These are phyloP conservation scores for Leccinum subgranulosum DNA, from an alignment of 768 basidiomycete genomes.

Conservation along the genomic window DNA sequence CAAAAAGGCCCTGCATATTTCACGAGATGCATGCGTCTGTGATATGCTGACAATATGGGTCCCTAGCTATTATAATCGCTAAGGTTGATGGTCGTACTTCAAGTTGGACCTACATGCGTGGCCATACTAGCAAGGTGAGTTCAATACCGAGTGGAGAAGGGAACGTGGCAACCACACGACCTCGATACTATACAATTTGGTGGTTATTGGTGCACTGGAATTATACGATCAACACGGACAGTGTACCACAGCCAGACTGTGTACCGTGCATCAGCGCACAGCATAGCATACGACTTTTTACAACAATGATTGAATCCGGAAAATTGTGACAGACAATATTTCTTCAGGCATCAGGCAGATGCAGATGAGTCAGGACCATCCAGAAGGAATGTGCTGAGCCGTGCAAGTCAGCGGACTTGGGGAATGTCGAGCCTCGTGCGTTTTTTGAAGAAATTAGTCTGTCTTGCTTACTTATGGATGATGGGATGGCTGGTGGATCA, in stretches of 20 bases:
- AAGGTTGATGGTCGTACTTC: slow-evolving; percentile 1
- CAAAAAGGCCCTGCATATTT: background rate
- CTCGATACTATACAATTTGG: slow-evolving; percentile 5
- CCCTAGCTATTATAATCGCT: slow-evolving; percentile 22
- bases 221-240: slow-evolving; percentile 10
- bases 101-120: background rate
- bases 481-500: background rate
- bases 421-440: background rate
- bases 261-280: background rate
- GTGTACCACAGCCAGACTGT: background rate
- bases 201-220: slow-evolving; percentile 1
- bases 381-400: background rate
- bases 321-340: background rate
- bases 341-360: background rate
- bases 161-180: background rate
- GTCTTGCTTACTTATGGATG: background rate
- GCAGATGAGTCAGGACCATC: background rate
- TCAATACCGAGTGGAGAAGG: background rate
- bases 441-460: background rate
- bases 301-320: background rate
- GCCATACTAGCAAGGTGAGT: slow-evolving; percentile 10
- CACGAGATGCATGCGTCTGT: slow-evolving; percentile 19
- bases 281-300: background rate
- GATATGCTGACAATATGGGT: slow-evolving; percentile 25
- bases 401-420: background rate